Conservation (phyloP, 495 filamentous ascomycete genomes). For the Neurospora sp. region DNA sequence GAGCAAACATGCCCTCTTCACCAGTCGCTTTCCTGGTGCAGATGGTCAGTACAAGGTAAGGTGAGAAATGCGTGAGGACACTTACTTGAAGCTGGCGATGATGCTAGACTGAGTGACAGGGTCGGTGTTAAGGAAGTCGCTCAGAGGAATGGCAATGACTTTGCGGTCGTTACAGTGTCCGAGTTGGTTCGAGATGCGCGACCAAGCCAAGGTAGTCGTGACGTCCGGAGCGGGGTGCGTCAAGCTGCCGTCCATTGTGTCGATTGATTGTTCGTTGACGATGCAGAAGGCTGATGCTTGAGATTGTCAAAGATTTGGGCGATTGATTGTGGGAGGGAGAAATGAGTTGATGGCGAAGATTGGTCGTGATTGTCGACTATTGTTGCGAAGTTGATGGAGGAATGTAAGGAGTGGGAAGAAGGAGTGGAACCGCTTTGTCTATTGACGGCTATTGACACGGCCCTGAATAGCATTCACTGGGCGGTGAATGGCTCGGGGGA, state of each 20-base stretch:
- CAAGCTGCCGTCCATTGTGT: neutral
- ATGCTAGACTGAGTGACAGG: neutral
- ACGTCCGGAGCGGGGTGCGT: neutral
- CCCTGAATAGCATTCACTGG: neutral
- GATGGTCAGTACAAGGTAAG: neutral
- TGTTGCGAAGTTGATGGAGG: neutral
- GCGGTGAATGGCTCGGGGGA: neutral
- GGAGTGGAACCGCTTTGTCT: neutral
- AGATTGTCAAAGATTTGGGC: neutral
- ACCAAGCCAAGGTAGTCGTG: neutral
- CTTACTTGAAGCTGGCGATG: neutral
- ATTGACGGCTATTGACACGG: neutral
- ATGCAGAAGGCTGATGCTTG: neutral
- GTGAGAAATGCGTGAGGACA: neutral
- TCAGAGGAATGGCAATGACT: conserved; percentile 9
- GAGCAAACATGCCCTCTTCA: conserved; percentile 1
- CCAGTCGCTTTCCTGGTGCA: neutral
- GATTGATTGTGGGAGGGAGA: neutral
- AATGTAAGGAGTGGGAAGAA: neutral
- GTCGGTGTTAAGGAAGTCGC: neutral
- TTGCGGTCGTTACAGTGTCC: conserved; percentile 12
- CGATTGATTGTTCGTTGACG: neutral
- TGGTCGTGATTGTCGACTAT: neutral
- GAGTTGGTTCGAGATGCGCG: conserved; percentile 8
- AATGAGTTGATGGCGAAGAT: neutral